Base-by-base conservation (phyloP, 2,329 filamentous ascomycete species). In the Claviceps cyperi region DNA sequence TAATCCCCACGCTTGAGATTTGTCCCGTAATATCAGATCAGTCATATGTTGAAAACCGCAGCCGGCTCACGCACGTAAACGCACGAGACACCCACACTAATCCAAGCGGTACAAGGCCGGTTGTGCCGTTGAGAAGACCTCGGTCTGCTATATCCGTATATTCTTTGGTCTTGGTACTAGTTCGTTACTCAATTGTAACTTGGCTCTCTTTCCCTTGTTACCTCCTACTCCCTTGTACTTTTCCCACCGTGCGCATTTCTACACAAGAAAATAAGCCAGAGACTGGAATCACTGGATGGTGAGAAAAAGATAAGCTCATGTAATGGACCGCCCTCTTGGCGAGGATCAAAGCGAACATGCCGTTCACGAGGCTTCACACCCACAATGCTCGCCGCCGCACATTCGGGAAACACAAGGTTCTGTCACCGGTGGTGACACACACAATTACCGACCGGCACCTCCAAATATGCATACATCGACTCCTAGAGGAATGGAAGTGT, bases 251-350 rank as follows among this genome's bases (percentile, higher is more conserved):
- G 17, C 4, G n/a, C 22, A 35, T 41, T 6, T 13, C 15, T n/a
- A 21, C 37, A 17, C n/a, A 41, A 43, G 24, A 28, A 36, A n/a
- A 13, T 36, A 41, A 6, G 11, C 4, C 24, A 35, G 14, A 32
- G 38, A n/a, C n/a, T n/a, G n/a, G n/a, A n/a, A n/a, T n/a, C n/a
- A 14, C 38, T 36, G 46, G 68, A 73, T 66, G 66, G 70, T 65
- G 68, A 70, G 36, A n/a, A 32, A 70, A 28, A 11, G 28, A n/a
- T 24, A 22, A 62, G 65, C 72, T 72, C 65, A 68, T 69, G 81
- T 79, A 64, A 92, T 92, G 86, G 86, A 91, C 74, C 81, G 84
- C 69, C 79, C 82, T 71, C 78, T 78, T 68, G 75, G 80, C 63
- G 76, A 81, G 73, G 83, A 84, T 77, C 83, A 84, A 72, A 79